Conservation (phyloP, 2,329 filamentous ascomycete species). For the Diplocarpon mali region DNA sequence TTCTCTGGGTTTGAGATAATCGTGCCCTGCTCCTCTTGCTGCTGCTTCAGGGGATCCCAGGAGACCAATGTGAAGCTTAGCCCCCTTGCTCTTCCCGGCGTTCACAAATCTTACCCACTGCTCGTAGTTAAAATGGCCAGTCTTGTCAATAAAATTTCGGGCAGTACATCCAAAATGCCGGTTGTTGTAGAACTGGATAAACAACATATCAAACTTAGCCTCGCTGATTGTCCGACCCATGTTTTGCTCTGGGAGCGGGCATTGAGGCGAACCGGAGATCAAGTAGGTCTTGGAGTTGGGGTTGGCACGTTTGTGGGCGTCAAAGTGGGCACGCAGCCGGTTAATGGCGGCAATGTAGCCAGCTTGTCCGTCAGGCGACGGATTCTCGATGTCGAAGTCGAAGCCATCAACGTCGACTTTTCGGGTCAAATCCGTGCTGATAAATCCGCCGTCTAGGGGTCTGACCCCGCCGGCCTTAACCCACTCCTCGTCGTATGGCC, state of each 20-base stretch:
- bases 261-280: slow-evolving; percentile 27
- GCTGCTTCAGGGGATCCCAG: slow-evolving; percentile 9
- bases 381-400: slow-evolving; percentile 26
- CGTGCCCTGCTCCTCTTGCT: slow-evolving; percentile 4
- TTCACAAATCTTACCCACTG: slow-evolving; percentile 17
- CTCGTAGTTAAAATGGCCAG: slow-evolving; percentile 19
- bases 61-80: slow-evolving; percentile 26
- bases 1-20: slow-evolving; percentile 20
- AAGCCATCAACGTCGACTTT: slow-evolving; percentile 26
- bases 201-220: slow-evolving; percentile 25
- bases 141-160: slow-evolving; percentile 14
- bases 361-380: slow-evolving; percentile 11
- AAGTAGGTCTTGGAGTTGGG: slow-evolving; percentile 21
- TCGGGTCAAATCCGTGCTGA: slow-evolving; percentile 4
- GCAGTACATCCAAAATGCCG: slow-evolving; percentile 18
- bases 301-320: slow-evolving; percentile 8
- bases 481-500: slow-evolving; percentile 28
- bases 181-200: slow-evolving; percentile 28
- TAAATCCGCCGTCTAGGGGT: slow-evolving; percentile 20
- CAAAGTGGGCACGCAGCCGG: slow-evolving; percentile 21
- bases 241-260: slow-evolving; percentile 23
- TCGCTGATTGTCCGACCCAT: slow-evolving; percentile 23
- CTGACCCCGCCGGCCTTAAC: slow-evolving; percentile 23
- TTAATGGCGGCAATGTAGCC: slow-evolving; percentile 25
- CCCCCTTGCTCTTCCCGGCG: slow-evolving; percentile 17